Evolutionary conservation across 1,139 yeast species (phyloP).

Genomic region (Keqinozyma sinolaborantium): DNA sequence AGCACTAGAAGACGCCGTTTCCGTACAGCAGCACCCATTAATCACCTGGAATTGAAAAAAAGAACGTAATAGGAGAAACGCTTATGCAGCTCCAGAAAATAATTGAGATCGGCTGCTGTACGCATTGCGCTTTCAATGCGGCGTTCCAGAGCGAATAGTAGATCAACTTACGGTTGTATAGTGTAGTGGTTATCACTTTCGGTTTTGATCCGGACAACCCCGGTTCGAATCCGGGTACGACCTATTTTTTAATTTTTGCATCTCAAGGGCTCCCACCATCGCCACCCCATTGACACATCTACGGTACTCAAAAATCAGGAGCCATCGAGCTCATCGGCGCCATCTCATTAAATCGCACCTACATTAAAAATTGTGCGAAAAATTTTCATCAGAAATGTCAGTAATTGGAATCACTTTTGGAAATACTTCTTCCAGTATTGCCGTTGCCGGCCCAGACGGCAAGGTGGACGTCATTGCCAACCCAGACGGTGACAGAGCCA

Average conservation of each 20-base stretch:
- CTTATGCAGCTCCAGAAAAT: too few relatives aligned
- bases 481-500: conserved; percentile 98
- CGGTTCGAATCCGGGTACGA: conserved; percentile 97
- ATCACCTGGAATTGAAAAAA: too few relatives aligned
- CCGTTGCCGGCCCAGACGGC: conserved; percentile 83
- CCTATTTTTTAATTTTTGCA: conserved; percentile 41
- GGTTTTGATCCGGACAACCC: conserved; percentile 78
- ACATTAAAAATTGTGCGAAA: too few relatives aligned
- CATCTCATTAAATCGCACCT: too few relatives aligned
- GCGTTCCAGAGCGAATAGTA: too few relatives aligned
- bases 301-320: conserved; percentile 1
- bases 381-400: conserved; percentile 17
- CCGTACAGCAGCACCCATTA: too few relatives aligned
- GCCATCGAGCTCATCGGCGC: too few relatives aligned
- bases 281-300: not conserved
- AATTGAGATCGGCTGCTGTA: too few relatives aligned
- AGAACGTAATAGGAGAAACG: too few relatives aligned
- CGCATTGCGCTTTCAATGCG: too few relatives aligned
- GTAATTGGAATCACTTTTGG: conserved; percentile 97
- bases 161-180: too few relatives aligned
- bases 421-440: conserved; percentile 92
- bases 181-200: conserved; percentile 47
- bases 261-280: not conserved
- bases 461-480: conserved; percentile 96
- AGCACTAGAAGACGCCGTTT: too few relatives aligned